Evolutionary conservation across 2,329 filamentous ascomycete species (phyloP).

Genomic region (Hirsutella minnesotensis): DNA sequence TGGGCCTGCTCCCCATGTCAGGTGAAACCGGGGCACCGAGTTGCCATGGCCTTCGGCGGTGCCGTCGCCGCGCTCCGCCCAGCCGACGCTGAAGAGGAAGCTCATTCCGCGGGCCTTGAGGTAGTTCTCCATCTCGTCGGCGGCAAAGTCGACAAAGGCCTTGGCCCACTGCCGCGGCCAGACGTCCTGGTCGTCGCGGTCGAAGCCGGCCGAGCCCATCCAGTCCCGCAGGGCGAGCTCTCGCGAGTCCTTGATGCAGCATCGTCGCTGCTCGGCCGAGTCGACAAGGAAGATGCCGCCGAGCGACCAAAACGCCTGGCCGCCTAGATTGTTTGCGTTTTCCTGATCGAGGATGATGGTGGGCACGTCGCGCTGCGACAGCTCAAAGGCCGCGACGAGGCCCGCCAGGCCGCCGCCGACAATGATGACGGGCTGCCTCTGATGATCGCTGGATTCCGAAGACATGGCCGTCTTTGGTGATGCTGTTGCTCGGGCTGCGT

Average conservation of each 20-base stretch:
- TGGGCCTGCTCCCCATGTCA: slow-evolving; percentile 50
- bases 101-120: slow-evolving; percentile 39
- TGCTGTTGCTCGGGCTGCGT: too few relatives aligned
- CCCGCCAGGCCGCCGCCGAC: slow-evolving; percentile 46
- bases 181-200: slow-evolving; percentile 40
- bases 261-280: slow-evolving; percentile 41
- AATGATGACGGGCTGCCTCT: slow-evolving; percentile 34
- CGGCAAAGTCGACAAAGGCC: slow-evolving; percentile 50
- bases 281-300: slow-evolving; percentile 50
- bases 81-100: slow-evolving; percentile 43
- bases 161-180: slow-evolving; percentile 52
- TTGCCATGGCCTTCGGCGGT: slow-evolving; percentile 47
- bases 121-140: slow-evolving; percentile 46
- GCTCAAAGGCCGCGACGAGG: slow-evolving; percentile 47
- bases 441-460: not conserved
- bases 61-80: slow-evolving; percentile 49
- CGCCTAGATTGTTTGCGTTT: slow-evolving; percentile 41
- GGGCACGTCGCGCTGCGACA: slow-evolving; percentile 36
- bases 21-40: slow-evolving; percentile 49
- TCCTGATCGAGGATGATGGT: slow-evolving; percentile 47
- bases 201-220: slow-evolving; percentile 45
- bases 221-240: slow-evolving; percentile 48
- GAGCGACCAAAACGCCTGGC: slow-evolving; percentile 53
- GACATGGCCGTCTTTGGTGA: not conserved
- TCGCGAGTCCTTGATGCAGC: slow-evolving; percentile 46